phyloP scores from a whole-genome alignment of 306 rosid species.

The Prunus davidiana region DNA sequence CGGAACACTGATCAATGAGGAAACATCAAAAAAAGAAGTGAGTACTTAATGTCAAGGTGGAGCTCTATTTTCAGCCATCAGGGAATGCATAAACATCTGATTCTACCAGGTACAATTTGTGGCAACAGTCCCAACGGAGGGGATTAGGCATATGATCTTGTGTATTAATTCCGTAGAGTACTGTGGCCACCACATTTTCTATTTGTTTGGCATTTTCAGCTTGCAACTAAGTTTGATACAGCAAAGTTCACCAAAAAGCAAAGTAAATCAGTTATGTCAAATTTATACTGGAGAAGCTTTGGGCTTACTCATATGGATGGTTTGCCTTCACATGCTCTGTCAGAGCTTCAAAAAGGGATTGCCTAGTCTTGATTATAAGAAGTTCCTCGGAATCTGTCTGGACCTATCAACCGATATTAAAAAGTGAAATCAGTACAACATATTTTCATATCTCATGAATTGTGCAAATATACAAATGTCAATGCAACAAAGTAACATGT shows the following conservation, averaged over 20 bases:
- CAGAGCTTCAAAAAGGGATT: slow-evolving; percentile 81
- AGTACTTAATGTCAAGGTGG: not conserved
- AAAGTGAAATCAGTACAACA: slow-evolving; percentile 19
- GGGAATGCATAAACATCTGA: not conserved
- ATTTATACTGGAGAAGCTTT: not conserved
- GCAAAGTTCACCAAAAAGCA: not conserved
- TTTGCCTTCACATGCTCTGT: slow-evolving; percentile 77
- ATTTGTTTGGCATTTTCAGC: not conserved
- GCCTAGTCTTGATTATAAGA: slow-evolving; percentile 83
- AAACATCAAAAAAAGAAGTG: slow-evolving; percentile 9
- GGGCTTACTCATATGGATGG: slow-evolving; percentile 83
- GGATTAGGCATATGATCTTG: not conserved
- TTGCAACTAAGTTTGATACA: not conserved
- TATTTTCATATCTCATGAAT: not conserved
- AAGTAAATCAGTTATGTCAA: slow-evolving; percentile 3
- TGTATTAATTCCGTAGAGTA: not conserved
- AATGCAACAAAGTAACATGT: not conserved
- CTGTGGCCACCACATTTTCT: not conserved
- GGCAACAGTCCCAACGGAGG: not conserved
- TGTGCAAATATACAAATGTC: not conserved
- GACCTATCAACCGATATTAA: slow-evolving; percentile 43
- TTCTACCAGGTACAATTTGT: not conserved
- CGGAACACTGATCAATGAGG: slow-evolving; percentile 62
- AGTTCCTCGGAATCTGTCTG: slow-evolving; percentile 86
- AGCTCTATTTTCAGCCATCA: not conserved